These are phyloP conservation scores for Penicillium canescens DNA, from an alignment of 495 filamentous ascomycete genomes.

Conservation along the genomic window DNA sequence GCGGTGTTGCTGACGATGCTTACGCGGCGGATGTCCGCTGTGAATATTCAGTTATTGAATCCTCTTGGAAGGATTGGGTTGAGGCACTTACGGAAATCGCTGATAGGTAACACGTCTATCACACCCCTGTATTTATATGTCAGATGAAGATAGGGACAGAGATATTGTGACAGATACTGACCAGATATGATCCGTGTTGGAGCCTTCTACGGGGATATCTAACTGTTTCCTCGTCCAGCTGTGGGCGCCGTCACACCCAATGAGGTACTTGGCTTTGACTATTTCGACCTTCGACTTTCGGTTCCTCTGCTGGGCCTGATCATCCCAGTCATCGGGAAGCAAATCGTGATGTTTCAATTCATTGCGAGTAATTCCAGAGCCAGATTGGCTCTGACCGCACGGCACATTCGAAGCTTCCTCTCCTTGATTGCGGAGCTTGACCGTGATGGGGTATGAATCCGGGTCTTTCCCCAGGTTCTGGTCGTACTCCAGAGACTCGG, in stretches of 20 bases:
- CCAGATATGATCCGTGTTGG: conserved; percentile 63
- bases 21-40: conserved; percentile 60
- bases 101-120: conserved; percentile 65
- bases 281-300: conserved; percentile 35
- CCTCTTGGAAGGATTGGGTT: background rate
- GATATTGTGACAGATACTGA: conserved; percentile 5
- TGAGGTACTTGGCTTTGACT: conserved; percentile 61
- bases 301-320: conserved; percentile 42
- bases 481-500: conserved; percentile 48
- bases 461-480: conserved; percentile 39
- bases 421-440: conserved; percentile 44
- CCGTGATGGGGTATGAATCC: conserved; percentile 54
- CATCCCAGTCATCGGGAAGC: conserved; percentile 54
- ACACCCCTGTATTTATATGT: conserved; percentile 43
- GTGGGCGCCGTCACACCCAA: conserved; percentile 69
- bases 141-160: background rate
- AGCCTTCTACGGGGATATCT: conserved; percentile 55
- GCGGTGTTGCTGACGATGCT: conserved; percentile 60
- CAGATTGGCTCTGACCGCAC: background rate
- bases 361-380: conserved; percentile 25
- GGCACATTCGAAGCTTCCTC: conserved; percentile 43
- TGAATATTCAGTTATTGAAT: background rate
- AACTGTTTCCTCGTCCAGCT: conserved; percentile 61
- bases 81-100: conserved; percentile 54
- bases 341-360: conserved; percentile 53